Evolutionary conservation across 805 yeast species (phyloP).

Genomic region (Cyberlindnera maclurae): DNA sequence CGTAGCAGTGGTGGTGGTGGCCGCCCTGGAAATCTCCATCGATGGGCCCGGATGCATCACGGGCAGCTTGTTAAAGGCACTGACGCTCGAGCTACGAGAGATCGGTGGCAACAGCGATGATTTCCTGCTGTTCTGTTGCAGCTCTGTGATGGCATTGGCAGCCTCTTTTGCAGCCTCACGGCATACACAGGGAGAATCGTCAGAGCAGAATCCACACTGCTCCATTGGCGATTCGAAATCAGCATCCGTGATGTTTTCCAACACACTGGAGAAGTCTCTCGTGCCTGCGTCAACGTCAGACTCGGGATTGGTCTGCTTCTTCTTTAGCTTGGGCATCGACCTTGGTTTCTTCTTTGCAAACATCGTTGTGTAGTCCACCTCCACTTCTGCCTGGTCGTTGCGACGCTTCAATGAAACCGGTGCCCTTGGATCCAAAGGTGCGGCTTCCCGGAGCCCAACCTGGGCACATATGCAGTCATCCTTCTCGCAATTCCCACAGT

Average conservation of each 20-base stretch:
- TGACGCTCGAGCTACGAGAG: constrained; percentile 22
- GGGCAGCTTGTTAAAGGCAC: constrained; percentile 37
- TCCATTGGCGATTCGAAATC: constrained; percentile 50
- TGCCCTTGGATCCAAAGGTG: constrained; percentile 34
- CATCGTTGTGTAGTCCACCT: constrained; percentile 52
- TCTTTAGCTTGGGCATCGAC: constrained; percentile 21
- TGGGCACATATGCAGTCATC: constrained; percentile 62
- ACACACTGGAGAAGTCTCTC: constrained; percentile 16
- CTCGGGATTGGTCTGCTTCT: constrained; percentile 2
- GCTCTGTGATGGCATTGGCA: constrained; percentile 27
- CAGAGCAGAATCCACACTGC: constrained; percentile 91
- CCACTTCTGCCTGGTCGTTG: constrained; percentile 30
- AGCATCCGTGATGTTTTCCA: constrained; percentile 23
- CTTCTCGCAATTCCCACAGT: constrained; percentile 60
- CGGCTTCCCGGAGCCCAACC: constrained; percentile 25
- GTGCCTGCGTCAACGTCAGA: constrained; percentile 6
- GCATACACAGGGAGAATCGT: constrained; percentile 88
- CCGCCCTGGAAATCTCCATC: constrained; percentile 34
- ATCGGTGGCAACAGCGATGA: constrained; percentile 32
- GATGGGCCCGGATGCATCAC: constrained; percentile 62
- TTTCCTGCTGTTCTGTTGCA: constrained; percentile 12
- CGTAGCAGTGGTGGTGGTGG: background rate
- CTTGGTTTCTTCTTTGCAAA: constrained; percentile 26
- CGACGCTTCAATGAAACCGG: constrained; percentile 54
- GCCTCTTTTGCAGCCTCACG: constrained; percentile 56